Conservation (phyloP, 75 land plant species). For the Isoetes taiwanensis region DNA sequence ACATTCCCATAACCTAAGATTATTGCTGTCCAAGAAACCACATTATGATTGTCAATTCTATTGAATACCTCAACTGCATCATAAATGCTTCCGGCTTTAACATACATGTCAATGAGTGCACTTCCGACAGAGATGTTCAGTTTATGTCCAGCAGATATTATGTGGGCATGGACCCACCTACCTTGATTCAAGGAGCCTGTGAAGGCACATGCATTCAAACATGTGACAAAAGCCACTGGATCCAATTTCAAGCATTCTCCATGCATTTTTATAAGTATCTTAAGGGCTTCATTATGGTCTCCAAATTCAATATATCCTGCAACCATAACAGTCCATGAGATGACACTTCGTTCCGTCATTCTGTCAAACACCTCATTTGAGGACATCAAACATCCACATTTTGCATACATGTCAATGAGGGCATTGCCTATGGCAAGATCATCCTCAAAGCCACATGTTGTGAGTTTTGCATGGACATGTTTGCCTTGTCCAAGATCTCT, state of each 20-base stretch:
- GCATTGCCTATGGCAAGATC: conserved; percentile 23
- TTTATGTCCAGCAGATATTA: conserved; percentile 8
- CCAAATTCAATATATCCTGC: conserved; percentile 21
- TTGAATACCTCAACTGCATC: conserved; percentile 12
- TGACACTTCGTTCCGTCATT: conserved; percentile 21
- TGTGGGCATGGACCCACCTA: conserved; percentile 12
- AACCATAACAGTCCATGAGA: conserved; percentile 23
- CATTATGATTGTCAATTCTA: conserved; percentile 2
- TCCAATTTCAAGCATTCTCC: conserved; percentile 17
- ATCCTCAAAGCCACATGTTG: conserved; percentile 19
- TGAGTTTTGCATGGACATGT: conserved; percentile 20
- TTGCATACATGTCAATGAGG: conserved; percentile 29
- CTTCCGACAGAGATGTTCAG: conserved; percentile 22
- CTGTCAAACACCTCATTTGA: conserved; percentile 23
- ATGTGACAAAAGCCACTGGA: conserved; percentile 36
- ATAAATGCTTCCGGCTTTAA: conserved; percentile 16
- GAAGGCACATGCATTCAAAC: conserved; percentile 31
- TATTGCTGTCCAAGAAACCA: conserved; percentile 21
- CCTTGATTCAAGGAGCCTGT: conserved; percentile 17
- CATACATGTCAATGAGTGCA: conserved; percentile 38
- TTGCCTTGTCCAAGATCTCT: conserved; percentile 8
- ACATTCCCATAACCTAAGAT: conserved; percentile 14
- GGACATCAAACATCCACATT: neutral
- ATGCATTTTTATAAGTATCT: conserved; percentile 30
- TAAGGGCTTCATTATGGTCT: conserved; percentile 22